phyloP scores from a whole-genome alignment of 257 asterid genomes.

The Catharanthus roseus region DNA sequence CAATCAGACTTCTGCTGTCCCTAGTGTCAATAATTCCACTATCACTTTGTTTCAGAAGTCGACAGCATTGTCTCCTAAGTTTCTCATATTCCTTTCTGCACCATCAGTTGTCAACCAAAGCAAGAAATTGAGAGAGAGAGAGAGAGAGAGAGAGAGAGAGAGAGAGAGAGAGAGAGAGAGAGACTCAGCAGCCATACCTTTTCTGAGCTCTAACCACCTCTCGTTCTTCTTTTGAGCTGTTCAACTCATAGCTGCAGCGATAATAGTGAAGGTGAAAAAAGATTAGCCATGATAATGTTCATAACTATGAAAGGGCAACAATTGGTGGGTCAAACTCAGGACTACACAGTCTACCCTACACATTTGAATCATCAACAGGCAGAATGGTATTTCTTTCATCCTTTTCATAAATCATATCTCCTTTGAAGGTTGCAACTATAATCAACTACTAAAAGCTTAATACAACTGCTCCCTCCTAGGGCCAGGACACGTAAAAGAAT shows the following conservation, averaged over 20 bases:
- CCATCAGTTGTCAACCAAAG: conserved; percentile 13
- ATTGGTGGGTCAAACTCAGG: too few species aligned
- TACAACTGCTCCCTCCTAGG: neutral
- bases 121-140: neutral
- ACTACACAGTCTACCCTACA: neutral
- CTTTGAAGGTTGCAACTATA: neutral
- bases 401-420: neutral
- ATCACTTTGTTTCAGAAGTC: conserved; percentile 37
- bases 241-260: conserved; percentile 69
- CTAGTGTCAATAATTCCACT: conserved; percentile 38
- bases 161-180: neutral
- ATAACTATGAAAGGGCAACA: neutral
- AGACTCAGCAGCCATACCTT: conserved; percentile 36
- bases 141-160: conserved; percentile 10
- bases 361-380: neutral
- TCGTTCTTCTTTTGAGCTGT: conserved; percentile 74
- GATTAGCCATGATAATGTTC: neutral
- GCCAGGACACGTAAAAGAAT: neutral
- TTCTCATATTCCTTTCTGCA: conserved; percentile 84
- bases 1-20: conserved; percentile 31
- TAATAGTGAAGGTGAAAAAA: neutral
- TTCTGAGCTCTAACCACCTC: conserved; percentile 47
- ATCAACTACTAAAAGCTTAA: neutral
- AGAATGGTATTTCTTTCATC: neutral
- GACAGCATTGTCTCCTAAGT: conserved; percentile 56